A percentile compares a stretch with the other conserved stretches of the same genome.
Evolutionary conservation across 179 eudicot species (phyloP).

Genomic region (Beta lomatogona): DNA sequence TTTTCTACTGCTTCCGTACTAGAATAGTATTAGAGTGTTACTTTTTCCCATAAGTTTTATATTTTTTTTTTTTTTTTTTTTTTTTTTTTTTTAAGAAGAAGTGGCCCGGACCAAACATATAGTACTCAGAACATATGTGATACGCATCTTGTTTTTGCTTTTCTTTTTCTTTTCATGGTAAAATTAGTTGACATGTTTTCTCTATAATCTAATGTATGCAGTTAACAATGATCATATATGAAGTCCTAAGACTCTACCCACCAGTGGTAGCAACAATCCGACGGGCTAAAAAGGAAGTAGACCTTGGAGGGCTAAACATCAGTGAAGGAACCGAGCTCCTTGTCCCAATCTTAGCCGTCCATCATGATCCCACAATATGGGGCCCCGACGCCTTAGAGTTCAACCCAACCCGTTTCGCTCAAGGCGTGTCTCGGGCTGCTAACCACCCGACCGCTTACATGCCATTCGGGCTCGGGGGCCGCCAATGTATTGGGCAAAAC

Average conservation of each 20-base stretch:
- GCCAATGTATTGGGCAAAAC: slow-evolving; percentile 80
- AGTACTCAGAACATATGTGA: too few relatives aligned
- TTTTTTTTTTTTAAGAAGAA: too few relatives aligned
- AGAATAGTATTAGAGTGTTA: too few relatives aligned
- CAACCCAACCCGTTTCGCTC: slow-evolving; percentile 66
- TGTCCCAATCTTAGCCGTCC: slow-evolving; percentile 79
- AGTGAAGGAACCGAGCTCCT: slow-evolving; percentile 67
- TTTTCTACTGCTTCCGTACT: too few relatives aligned
- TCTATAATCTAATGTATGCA: slow-evolving; percentile 32
- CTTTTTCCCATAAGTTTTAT: too few relatives aligned
- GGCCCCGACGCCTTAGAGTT: slow-evolving; percentile 70
- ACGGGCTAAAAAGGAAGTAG: slow-evolving; percentile 65
- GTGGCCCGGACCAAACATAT: too few relatives aligned
- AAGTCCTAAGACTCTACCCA: slow-evolving; percentile 73
- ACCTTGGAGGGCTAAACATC: slow-evolving; percentile 56
- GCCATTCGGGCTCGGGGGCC: slow-evolving; percentile 79
- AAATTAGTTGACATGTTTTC: not conserved
- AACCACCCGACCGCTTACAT: slow-evolving; percentile 78
- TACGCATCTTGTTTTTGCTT: too few relatives aligned
- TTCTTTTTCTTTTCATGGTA: not conserved
- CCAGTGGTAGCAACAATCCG: slow-evolving; percentile 78
- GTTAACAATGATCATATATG: slow-evolving; percentile 79
- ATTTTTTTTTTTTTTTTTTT: too few relatives aligned
- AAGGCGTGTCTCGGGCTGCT: slow-evolving; percentile 69
- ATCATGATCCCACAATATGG: slow-evolving; percentile 73